Evolutionary conservation across 495 filamentous ascomycete genomes (phyloP).

Genomic region (Penicillium herquei): DNA sequence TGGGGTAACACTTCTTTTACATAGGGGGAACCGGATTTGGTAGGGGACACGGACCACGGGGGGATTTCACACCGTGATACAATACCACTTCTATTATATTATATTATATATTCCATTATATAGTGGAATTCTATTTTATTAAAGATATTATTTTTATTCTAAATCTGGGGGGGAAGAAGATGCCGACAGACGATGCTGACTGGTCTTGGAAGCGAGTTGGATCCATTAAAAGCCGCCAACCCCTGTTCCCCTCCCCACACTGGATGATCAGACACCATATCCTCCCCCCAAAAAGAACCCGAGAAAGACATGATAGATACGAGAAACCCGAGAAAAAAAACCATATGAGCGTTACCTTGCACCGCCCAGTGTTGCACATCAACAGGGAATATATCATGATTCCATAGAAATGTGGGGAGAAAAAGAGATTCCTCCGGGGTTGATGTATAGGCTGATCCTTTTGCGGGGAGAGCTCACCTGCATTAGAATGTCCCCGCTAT

Average conservation of each 20-base stretch:
- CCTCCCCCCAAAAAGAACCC: no score
- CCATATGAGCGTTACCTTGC: not conserved
- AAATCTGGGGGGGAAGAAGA: slow-evolving; percentile 3
- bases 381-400: not conserved
- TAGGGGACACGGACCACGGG: slow-evolving; percentile 30
- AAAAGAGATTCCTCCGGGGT: not conserved
- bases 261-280: no score
- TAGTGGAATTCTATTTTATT: not conserved
- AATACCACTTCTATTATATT: not conserved
- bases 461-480: slow-evolving; percentile 16
- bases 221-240: slow-evolving; percentile 12
- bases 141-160: not conserved
- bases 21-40: slow-evolving; percentile 21
- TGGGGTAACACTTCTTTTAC: slow-evolving; percentile 8
- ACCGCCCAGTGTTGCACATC: not conserved
- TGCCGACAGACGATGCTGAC: slow-evolving; percentile 10
- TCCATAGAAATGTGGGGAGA: not conserved
- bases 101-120: not conserved
- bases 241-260: slow-evolving; percentile 15
- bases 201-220: slow-evolving; percentile 16
- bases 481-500: slow-evolving; percentile 1
- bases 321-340: not conserved
- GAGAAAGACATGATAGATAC: no score
- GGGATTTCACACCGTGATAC: slow-evolving; percentile 8
- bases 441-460: slow-evolving; percentile 7